phyloP scores from a whole-genome alignment of 2,329 filamentous ascomycete species.

The Monilinia polystroma region DNA sequence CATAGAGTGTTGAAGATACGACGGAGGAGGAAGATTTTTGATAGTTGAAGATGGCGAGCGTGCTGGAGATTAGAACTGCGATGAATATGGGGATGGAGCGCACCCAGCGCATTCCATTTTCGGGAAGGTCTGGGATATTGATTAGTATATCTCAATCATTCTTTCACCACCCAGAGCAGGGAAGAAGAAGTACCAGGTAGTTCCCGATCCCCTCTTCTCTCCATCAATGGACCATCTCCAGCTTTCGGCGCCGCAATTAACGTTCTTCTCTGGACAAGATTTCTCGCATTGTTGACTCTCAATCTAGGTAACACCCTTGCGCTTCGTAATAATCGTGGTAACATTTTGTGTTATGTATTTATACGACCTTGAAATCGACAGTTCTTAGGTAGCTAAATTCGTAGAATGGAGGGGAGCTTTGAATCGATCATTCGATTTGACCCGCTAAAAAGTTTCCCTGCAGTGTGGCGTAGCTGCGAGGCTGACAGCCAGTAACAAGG shows the following conservation, averaged over 20 bases:
- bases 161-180: not conserved
- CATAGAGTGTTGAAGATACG: conserved; percentile 87
- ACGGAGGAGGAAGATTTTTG: conserved; percentile 88
- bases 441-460: conserved; percentile 21
- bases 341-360: conserved; percentile 30
- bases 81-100: conserved; percentile 80
- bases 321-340: conserved; percentile 36
- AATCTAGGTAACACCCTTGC: conserved; percentile 31
- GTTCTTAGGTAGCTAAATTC: not conserved
- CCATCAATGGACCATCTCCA: conserved; percentile 63
- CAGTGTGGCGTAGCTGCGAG: conserved; percentile 26
- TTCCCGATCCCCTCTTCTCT: conserved; percentile 63
- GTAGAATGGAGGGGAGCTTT: conserved; percentile 14
- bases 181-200: conserved; percentile 54
- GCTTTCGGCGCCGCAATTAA: conserved; percentile 56
- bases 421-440: conserved; percentile 18
- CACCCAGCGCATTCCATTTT: conserved; percentile 54
- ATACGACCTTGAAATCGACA: not conserved
- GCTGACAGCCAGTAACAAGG: conserved; percentile 11
- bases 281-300: conserved; percentile 23
- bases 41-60: conserved; percentile 97
- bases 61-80: conserved; percentile 65
- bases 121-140: conserved; percentile 31
- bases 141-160: not conserved
- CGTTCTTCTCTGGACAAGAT: conserved; percentile 44